Base-by-base conservation (phyloP, 2,329 filamentous ascomycete genomes). In the Cercospora zeae-maydis region DNA sequence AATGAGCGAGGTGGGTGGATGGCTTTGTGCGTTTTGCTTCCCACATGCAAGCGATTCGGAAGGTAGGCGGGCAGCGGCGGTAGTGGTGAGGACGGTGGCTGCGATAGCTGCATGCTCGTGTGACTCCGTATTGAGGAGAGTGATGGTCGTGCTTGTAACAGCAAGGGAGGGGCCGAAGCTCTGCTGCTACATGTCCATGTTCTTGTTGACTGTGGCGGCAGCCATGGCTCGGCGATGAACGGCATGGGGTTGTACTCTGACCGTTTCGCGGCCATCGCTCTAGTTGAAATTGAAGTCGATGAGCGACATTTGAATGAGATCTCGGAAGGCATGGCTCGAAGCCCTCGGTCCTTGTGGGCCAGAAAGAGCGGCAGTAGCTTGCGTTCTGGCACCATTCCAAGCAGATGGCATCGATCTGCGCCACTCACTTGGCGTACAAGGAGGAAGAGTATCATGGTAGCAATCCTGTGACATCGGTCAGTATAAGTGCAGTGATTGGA, bases 231-330 rank as follows among this genome's bases (percentile, higher is more conserved):
- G 1, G 37, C 6, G 39, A 16, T 37, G 33, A 11, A 30, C 63
- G 31, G 66, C 67, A 24, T 55, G 19, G 30, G 31, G n/a, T 55
- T 58, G 61, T 39, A 51, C 31, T 33, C 33, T 54, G 36, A 62
- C 27, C 47, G n/a, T 10, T 14, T 36, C 3, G 59, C 47, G 0
- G 61, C 36, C 10, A 67, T 55, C 3, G 66, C 69, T 30, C 63
- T 58, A 4, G 66, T 64, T 2, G 69, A 67, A 1, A 73, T 64
- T 0, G 71, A 70, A 2, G 65, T 64, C 1, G 71, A 70, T 9
- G 72, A 72, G 31, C 71, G 67, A 64, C 72, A 73, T 59, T 73
- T 71, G 65, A 73, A 72, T 3, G 72, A 72, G 68, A 72, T 70
- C n/a, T 72, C 68, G 9, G 70, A 73, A 59, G 57, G 66, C 53